phyloP scores from a whole-genome alignment of 78 protist genomes.

The Parvularia atlantis region DNA sequence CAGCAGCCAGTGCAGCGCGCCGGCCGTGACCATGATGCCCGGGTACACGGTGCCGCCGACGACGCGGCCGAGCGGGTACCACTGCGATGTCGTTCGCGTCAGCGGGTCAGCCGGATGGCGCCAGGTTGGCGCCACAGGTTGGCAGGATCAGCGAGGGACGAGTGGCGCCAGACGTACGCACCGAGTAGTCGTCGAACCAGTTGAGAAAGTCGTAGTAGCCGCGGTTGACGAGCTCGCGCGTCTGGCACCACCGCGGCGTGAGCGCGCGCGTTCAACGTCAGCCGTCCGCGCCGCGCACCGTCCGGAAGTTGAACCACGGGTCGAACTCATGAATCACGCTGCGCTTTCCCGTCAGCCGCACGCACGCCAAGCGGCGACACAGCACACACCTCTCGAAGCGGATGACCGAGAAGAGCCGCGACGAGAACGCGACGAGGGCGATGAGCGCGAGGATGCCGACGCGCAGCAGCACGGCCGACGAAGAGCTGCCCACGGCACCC shows the following conservation, averaged over 20 bases:
- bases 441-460: constrained; percentile 42
- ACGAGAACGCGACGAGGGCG: constrained; percentile 70
- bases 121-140: too few species aligned
- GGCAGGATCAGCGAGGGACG: too few species aligned
- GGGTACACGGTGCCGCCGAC: constrained; percentile 98
- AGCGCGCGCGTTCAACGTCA: constrained; percentile 24
- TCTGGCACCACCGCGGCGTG: constrained; percentile 86
- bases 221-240: constrained; percentile 75
- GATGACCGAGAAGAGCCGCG: constrained; percentile 83
- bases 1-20: constrained; percentile 55
- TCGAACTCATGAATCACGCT: constrained; percentile 87
- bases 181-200: constrained; percentile 96
- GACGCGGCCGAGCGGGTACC: constrained; percentile 99
- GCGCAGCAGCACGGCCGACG: too few species aligned
- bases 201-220: constrained; percentile 81
- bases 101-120: too few species aligned
- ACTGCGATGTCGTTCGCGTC: too few species aligned
- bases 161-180: too few species aligned
- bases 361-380: too few species aligned
- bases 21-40: constrained; percentile 92
- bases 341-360: too few species aligned
- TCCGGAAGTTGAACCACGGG: constrained; percentile 54
- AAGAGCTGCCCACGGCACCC: too few species aligned
- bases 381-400: constrained; percentile 90
- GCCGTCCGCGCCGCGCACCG: neutral